phyloP scores from a whole-genome alignment of 306 rosid species.

The Dryas alaskensis region DNA sequence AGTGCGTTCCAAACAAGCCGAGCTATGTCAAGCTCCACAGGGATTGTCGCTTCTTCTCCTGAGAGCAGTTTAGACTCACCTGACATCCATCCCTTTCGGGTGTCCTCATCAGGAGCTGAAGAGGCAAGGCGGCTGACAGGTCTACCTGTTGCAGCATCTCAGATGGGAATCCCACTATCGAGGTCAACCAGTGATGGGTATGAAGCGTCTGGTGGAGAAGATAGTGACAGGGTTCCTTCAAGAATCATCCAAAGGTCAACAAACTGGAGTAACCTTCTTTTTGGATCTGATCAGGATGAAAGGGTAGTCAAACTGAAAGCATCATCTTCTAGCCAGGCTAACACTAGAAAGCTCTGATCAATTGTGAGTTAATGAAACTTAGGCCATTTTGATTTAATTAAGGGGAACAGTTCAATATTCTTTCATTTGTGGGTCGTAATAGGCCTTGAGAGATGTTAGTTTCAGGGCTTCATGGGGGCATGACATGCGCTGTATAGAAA shows the following conservation, averaged over 20 bases:
- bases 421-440: slow-evolving; percentile 61
- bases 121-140: slow-evolving; percentile 61
- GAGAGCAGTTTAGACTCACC: slow-evolving; percentile 96
- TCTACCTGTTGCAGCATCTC: slow-evolving; percentile 46
- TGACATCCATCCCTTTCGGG: slow-evolving; percentile 77
- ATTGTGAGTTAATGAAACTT: slow-evolving; percentile 30
- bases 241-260: slow-evolving; percentile 70
- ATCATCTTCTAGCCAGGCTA: slow-evolving; percentile 55
- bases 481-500: slow-evolving; percentile 44
- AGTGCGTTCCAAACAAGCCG: slow-evolving; percentile 69
- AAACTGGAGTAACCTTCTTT: slow-evolving; percentile 76
- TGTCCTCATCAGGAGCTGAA: slow-evolving; percentile 66
- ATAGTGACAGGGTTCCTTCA: slow-evolving; percentile 84
- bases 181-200: slow-evolving; percentile 97
- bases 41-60: slow-evolving; percentile 76
- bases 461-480: slow-evolving; percentile 30
- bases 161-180: slow-evolving; percentile 60
- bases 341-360: slow-evolving; percentile 58
- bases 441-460: slow-evolving; percentile 29
- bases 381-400: slow-evolving; percentile 36
- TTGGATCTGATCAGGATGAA: slow-evolving; percentile 66
- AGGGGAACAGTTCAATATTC: slow-evolving; percentile 56
- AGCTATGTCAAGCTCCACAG: slow-evolving; percentile 66
- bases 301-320: slow-evolving; percentile 48
- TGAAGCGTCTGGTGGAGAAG: slow-evolving; percentile 98